Percentiles rank a stretch among this genome's conserved stretches.
Conservation (phyloP, 768 basidiomycete genomes). For the Amanita inopinata region DNA sequence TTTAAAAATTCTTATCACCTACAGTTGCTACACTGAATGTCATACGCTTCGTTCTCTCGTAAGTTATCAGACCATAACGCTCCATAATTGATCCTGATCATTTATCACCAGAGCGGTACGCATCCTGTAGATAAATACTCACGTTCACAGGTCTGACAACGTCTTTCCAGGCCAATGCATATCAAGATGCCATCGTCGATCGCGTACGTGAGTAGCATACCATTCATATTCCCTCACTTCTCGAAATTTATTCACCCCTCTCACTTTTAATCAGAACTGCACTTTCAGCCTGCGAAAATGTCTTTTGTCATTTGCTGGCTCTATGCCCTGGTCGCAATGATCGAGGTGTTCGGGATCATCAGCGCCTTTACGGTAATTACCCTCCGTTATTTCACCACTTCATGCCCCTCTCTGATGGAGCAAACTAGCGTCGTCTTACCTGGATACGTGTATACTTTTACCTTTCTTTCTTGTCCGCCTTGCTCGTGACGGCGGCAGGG, state of each 20-base stretch:
- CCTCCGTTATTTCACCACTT: not conserved
- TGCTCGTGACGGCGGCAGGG: slow-evolving; percentile 26
- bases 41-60: slow-evolving; percentile 28
- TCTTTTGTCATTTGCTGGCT: slow-evolving; percentile 28
- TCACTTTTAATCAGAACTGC: slow-evolving; percentile 19
- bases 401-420: not conserved
- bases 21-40: slow-evolving; percentile 31
- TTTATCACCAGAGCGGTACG: slow-evolving; percentile 18
- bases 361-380: slow-evolving; percentile 14
- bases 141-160: not conserved
- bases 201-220: no score
- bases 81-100: not conserved
- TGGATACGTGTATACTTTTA: slow-evolving; percentile 16
- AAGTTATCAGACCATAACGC: slow-evolving; percentile 12
- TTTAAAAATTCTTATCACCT: not conserved
- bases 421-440: slow-evolving; percentile 16
- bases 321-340: slow-evolving; percentile 4
- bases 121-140: not conserved
- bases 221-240: slow-evolving; percentile 10
- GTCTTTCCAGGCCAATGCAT: slow-evolving; percentile 21
- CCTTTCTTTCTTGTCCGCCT: slow-evolving; percentile 23
- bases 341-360: slow-evolving; percentile 1
- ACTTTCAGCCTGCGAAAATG: slow-evolving; percentile 21
- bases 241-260: slow-evolving; percentile 12
- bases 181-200: slow-evolving; percentile 27